Conservation (phyloP, 1,284 basidiomycete species). For the Volvariella surrecta region DNA sequence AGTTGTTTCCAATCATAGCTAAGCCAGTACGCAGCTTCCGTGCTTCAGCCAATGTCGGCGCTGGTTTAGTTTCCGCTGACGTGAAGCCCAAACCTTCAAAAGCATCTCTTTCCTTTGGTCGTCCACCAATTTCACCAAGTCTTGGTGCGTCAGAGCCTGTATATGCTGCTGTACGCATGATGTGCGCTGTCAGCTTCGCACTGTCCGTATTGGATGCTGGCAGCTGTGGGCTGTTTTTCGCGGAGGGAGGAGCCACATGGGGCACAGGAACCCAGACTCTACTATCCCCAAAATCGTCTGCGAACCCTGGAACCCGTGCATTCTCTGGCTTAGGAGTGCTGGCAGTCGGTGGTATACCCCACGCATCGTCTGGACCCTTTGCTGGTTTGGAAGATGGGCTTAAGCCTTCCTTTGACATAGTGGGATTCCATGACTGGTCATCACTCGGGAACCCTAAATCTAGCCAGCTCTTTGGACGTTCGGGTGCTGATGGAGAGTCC, state of each 20-base stretch:
- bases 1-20: conserved; percentile 31
- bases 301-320: conserved; percentile 9
- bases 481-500: not conserved
- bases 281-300: conserved; percentile 40
- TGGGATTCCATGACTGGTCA: conserved; percentile 46
- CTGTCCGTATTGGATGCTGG: conserved; percentile 9
- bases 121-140: not conserved
- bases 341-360: conserved; percentile 28
- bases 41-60: conserved; percentile 69
- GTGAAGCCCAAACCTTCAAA: conserved; percentile 66
- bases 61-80: conserved; percentile 30
- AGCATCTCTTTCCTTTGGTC: conserved; percentile 45
- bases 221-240: conserved; percentile 11
- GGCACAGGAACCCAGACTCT: conserved; percentile 39
- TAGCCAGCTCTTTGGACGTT: conserved; percentile 23
- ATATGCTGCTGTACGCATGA: conserved; percentile 5
- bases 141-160: conserved; percentile 8
- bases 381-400: not conserved
- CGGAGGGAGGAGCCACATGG: conserved; percentile 14
- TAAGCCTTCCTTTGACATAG: not conserved
- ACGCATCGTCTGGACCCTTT: conserved; percentile 30
- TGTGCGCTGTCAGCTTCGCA: conserved; percentile 9
- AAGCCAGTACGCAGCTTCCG: conserved; percentile 60
- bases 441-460: conserved; percentile 39
- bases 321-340: conserved; percentile 8